Conservation (phyloP, 1,284 basidiomycete species). For the Cutaneotrichosporon arboriforme region DNA sequence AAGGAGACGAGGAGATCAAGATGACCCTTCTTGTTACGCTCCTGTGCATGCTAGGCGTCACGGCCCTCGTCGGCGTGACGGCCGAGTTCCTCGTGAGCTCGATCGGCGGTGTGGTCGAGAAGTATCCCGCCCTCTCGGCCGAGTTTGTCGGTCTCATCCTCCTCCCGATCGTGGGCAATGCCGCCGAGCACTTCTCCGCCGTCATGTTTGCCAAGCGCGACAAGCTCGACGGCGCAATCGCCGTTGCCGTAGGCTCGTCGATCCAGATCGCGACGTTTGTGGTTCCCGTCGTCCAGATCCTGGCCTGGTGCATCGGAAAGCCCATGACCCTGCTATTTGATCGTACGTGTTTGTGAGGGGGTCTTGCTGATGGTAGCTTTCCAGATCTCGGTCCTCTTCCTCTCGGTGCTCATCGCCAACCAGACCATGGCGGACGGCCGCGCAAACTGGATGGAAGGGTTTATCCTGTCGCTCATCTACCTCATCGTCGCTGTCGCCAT, state of each 20-base stretch:
- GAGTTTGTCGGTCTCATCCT: constrained; percentile 68
- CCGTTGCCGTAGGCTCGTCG: constrained; percentile 81
- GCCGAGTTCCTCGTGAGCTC: constrained; percentile 60
- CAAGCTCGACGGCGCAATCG: constrained; percentile 55
- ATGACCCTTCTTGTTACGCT: constrained; percentile 53
- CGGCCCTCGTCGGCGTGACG: constrained; percentile 56
- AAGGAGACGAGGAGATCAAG: constrained; percentile 49
- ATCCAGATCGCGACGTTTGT: constrained; percentile 84
- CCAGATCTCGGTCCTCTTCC: constrained; percentile 51
- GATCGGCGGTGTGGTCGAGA: constrained; percentile 43
- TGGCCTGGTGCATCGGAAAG: constrained; percentile 52
- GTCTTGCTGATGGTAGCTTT: constrained; percentile 35
- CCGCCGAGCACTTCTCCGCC: constrained; percentile 73
- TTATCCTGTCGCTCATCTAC: constrained; percentile 54
- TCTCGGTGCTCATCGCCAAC: constrained; percentile 70
- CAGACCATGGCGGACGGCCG: constrained; percentile 67
- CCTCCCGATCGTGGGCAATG: constrained; percentile 35
- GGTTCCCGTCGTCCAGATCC: constrained; percentile 62
- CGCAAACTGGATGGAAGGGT: constrained; percentile 51
- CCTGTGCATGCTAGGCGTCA: constrained; percentile 35
- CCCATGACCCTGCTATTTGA: constrained; percentile 50
- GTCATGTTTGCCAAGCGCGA: constrained; percentile 73
- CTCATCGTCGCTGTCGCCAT: constrained; percentile 47
- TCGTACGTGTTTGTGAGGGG: constrained; percentile 17
- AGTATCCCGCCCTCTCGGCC: constrained; percentile 52